Evolutionary conservation across 2,329 filamentous ascomycete species (phyloP).

Genomic region (Ophiostoma novo-ulmi): DNA sequence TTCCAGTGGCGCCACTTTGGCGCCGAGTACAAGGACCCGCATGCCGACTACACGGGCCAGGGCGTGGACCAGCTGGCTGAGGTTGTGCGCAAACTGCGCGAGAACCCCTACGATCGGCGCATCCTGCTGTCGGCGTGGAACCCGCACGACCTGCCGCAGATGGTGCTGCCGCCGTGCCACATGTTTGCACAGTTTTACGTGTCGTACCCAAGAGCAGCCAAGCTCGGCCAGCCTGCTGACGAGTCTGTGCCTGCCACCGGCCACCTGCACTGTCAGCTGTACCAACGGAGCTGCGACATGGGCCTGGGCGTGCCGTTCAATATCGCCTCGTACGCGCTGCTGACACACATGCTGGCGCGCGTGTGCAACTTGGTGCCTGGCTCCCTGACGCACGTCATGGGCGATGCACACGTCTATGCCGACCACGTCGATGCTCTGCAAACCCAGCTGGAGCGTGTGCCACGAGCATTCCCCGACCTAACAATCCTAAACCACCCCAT

Average conservation of each 20-base stretch:
- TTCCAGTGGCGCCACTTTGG: constrained; percentile 99
- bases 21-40: constrained; percentile 74
- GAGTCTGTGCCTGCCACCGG: constrained; percentile 33
- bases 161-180: constrained; percentile 91
- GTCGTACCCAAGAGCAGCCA: constrained; percentile 53
- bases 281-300: constrained; percentile 95
- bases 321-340: constrained; percentile 86
- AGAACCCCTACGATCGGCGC: constrained; percentile 79
- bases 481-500: constrained; percentile 56
- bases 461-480: constrained; percentile 72
- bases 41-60: constrained; percentile 77
- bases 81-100: constrained; percentile 78
- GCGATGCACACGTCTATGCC: constrained; percentile 92
- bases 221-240: neutral
- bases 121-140: constrained; percentile 96
- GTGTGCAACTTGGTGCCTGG: constrained; percentile 80
- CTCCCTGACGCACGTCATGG: constrained; percentile 90
- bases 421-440: constrained; percentile 87
- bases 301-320: constrained; percentile 97
- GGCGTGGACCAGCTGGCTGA: constrained; percentile 91
- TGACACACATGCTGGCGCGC: constrained; percentile 93
- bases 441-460: constrained; percentile 73
- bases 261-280: constrained; percentile 78
- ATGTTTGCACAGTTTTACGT: constrained; percentile 98
- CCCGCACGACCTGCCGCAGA: constrained; percentile 73